A percentile compares a stretch with the other conserved stretches of the same genome.
phyloP scores from a whole-genome alignment of 768 basidiomycete genomes.

The Ramaria sp. region DNA sequence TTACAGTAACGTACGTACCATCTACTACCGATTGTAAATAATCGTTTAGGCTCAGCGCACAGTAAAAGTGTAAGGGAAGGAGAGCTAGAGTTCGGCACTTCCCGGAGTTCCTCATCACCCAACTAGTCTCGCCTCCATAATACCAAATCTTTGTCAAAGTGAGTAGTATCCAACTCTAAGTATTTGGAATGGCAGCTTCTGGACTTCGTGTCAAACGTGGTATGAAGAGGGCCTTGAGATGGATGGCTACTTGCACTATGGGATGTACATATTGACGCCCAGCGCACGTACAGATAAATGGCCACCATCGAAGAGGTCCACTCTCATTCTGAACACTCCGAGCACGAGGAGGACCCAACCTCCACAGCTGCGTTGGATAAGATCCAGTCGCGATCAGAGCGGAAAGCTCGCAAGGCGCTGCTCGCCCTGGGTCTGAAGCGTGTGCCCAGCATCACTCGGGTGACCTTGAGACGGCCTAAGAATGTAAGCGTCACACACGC shows the following conservation, averaged over 20 bases:
- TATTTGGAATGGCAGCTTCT: background rate
- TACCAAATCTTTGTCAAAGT: background rate
- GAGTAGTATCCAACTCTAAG: background rate
- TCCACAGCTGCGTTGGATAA: slow-evolving; percentile 82
- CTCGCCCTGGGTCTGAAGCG: slow-evolving; percentile 86
- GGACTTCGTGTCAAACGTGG: background rate
- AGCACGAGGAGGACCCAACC: slow-evolving; percentile 74
- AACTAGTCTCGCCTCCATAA: background rate
- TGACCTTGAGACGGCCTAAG: slow-evolving; percentile 90
- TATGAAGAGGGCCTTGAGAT: background rate
- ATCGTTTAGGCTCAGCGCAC: too few relatives aligned
- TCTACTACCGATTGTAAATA: too few relatives aligned
- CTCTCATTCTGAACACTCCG: slow-evolving; percentile 41
- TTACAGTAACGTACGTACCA: too few relatives aligned
- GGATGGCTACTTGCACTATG: background rate
- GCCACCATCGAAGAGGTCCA: slow-evolving; percentile 75
- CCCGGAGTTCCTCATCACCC: background rate
- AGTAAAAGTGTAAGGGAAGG: too few relatives aligned
- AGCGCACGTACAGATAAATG: slow-evolving; percentile 7
- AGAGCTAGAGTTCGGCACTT: background rate
- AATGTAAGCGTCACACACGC: slow-evolving; percentile 44
- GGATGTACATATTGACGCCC: slow-evolving; percentile 7
- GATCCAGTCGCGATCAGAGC: slow-evolving; percentile 88
- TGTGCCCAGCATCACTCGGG: slow-evolving; percentile 87
- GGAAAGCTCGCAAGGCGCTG: slow-evolving; percentile 92